A percentile compares a stretch with the other conserved stretches of the same genome.
Conservation (phyloP, 352 stramenopile species). For the Thraustochytrium sp. region DNA sequence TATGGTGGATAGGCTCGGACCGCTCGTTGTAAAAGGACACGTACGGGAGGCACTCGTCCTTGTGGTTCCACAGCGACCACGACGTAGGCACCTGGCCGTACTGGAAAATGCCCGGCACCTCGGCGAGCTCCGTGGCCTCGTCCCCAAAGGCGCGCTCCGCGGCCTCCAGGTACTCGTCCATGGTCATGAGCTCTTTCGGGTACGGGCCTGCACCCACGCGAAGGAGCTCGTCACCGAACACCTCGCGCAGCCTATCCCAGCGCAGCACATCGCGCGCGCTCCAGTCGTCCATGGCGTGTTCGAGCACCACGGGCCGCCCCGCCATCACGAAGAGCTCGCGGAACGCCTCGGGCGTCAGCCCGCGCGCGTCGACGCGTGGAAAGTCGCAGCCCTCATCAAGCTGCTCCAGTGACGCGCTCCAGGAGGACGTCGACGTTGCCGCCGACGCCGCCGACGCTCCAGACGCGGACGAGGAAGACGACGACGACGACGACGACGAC, state of each 20-base stretch:
- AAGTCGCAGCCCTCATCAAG: slow-evolving; percentile 35
- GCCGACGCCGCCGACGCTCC: background rate
- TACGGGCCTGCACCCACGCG: slow-evolving; percentile 40
- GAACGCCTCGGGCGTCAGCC: slow-evolving; percentile 24
- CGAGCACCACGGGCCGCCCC: slow-evolving; percentile 6
- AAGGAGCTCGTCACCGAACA: slow-evolving; percentile 12
- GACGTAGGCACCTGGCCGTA: slow-evolving; percentile 45
- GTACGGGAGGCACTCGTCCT: slow-evolving; percentile 17
- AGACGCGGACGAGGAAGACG: too few species aligned
- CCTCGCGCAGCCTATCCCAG: slow-evolving; percentile 23
- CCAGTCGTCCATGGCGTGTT: slow-evolving; percentile 28
- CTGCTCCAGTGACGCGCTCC: background rate
- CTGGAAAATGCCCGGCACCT: slow-evolving; percentile 40
- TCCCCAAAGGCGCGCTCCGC: background rate
- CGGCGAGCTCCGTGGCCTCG: background rate
- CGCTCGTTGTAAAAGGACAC: slow-evolving; percentile 16
- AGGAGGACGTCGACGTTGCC: background rate
- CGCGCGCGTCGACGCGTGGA: background rate
- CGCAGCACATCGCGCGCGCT: slow-evolving; percentile 10
- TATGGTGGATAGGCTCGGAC: slow-evolving; percentile 31
- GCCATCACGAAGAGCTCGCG: slow-evolving; percentile 13
- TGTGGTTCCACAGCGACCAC: slow-evolving; percentile 43
- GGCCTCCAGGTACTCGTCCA: slow-evolving; percentile 16
- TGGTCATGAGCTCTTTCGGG: slow-evolving; percentile 19
- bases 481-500: background rate